A percentile compares a stretch with the other conserved stretches of the same genome.
Conservation (phyloP, 805 yeast genomes). For the Metschnikowia henanensis region DNA sequence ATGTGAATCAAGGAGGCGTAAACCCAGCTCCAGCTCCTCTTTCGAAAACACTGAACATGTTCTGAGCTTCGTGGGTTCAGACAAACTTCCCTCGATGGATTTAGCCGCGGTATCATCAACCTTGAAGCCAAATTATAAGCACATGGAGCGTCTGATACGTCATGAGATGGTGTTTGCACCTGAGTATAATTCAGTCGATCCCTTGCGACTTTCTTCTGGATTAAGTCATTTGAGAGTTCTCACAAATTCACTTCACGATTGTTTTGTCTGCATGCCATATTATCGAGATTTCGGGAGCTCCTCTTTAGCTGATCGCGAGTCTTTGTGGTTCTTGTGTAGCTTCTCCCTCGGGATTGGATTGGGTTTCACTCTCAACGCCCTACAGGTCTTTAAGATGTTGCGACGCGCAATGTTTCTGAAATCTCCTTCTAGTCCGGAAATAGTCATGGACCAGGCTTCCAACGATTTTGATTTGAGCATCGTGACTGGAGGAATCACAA, state of each 20-base stretch:
- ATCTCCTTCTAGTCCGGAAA: neutral
- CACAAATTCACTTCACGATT: constrained; percentile 11
- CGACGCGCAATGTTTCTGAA: constrained; percentile 3
- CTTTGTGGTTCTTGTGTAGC: constrained; percentile 26
- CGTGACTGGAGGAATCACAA: neutral
- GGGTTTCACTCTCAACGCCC: constrained; percentile 26
- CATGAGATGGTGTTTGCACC: constrained; percentile 16
- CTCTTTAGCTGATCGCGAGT: constrained; percentile 10
- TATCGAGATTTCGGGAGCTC: neutral
- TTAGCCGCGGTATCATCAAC: neutral
- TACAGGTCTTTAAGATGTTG: constrained; percentile 15
- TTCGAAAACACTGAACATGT: too few species aligned
- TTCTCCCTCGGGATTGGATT: constrained; percentile 39
- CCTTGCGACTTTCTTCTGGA: constrained; percentile 29
- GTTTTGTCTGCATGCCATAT: neutral
- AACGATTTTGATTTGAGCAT: neutral
- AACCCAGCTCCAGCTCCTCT: too few species aligned
- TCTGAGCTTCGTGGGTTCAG: neutral
- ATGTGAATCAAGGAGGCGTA: constrained; percentile 17
- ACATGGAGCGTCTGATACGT: constrained; percentile 9
- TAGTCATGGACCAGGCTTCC: neutral
- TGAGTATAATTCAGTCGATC: constrained; percentile 26
- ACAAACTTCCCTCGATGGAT: neutral
- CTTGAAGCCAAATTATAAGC: constrained; percentile 8
- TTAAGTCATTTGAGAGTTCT: constrained; percentile 23